Evolutionary conservation across 306 rosid genomes (phyloP), one percentile per base, ranked within the genome.

Genomic region (Betula pendula): DNA sequence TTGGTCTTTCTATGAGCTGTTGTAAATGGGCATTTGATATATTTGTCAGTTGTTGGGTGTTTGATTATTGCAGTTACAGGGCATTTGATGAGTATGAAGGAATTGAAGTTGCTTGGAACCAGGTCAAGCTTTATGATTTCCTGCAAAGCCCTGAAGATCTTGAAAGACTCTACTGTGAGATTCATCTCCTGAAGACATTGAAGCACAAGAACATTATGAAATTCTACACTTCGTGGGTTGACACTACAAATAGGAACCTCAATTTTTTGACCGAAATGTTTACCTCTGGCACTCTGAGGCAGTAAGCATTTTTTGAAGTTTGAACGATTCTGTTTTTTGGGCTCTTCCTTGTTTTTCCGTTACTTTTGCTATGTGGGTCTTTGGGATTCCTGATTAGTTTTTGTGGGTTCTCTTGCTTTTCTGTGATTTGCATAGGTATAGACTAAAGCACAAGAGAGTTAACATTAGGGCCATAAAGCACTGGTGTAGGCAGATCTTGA

Each of bases 51-150:
- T 71, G 55, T 40, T 71, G 55, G 38, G 42, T 27, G 67, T 69
- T 72, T 1, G 29, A 22, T 75, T 72, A 71, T 66, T 87, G 81
- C 90, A 95, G 97, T 52, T 92, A 95, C 78, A 90, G 85, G 85
- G 98, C 92, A 77, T 94, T 94, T 85, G 98, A 94, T 83, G 98
- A 92, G 83, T 94, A 84, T 76, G 92, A 94, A 88, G 98, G 98
- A 80, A 92, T 92, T 83, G 98, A 94, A 79, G 98, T 94, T 80
- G 98, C 98, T 76, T 94, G 98, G 98, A 94, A 94, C 76, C 98
- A 94, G 73, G 93, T 94, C 80, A 94, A 92, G 80, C 87, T 94
- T 15, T 81, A 88, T 79, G 97, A 94, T 86, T 94, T 90, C 74
- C 90, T 92, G 24, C 98, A 94, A 84, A 90, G 89, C 76, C 92